Percentiles rank a stretch among this genome's conserved stretches.
Conservation (phyloP, 2,329 filamentous ascomycete genomes). For the Macroventuria anomochaeta region DNA sequence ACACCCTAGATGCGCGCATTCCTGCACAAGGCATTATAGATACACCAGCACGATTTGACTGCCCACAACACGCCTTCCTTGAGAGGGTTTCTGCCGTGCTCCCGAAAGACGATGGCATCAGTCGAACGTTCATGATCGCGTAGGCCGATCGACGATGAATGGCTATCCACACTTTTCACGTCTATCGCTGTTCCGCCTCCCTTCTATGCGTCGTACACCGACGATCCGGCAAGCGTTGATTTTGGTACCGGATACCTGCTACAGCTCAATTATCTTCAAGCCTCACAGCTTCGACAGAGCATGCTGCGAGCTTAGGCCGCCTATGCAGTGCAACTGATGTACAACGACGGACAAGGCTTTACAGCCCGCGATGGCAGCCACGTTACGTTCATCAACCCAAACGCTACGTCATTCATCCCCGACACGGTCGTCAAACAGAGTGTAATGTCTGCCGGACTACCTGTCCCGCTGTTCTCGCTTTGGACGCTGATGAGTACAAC, state of each 20-base stretch:
- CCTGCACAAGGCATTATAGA: not conserved
- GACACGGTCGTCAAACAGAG: constrained; percentile 7
- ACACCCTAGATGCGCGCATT: not conserved
- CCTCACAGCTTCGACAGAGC: constrained; percentile 2
- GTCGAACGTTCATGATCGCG: no score
- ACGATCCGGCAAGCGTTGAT: not conserved
- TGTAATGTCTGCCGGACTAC: constrained; percentile 1
- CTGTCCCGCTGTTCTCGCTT: constrained; percentile 3
- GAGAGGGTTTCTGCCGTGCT: not conserved
- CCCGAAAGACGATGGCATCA: not conserved
- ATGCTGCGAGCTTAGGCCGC: constrained; percentile 5
- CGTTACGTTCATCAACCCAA: not conserved
- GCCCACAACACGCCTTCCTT: not conserved
- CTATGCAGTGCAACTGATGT: constrained; percentile 15
- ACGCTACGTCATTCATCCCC: constrained; percentile 4
- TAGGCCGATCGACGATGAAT: no score
- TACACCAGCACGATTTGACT: not conserved
- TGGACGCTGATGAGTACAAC: constrained; percentile 7
- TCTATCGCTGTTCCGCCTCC: not conserved
- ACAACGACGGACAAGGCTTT: constrained; percentile 15
- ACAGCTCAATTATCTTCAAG: constrained; percentile 8
- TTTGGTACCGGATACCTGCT: not conserved
- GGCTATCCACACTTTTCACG: no score
- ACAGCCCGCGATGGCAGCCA: constrained; percentile 1
- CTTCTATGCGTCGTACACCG: not conserved